These are phyloP conservation scores for Thermothelomyces thermophilus DNA, from an alignment of 2,329 filamentous ascomycete species.

Conservation along the genomic window DNA sequence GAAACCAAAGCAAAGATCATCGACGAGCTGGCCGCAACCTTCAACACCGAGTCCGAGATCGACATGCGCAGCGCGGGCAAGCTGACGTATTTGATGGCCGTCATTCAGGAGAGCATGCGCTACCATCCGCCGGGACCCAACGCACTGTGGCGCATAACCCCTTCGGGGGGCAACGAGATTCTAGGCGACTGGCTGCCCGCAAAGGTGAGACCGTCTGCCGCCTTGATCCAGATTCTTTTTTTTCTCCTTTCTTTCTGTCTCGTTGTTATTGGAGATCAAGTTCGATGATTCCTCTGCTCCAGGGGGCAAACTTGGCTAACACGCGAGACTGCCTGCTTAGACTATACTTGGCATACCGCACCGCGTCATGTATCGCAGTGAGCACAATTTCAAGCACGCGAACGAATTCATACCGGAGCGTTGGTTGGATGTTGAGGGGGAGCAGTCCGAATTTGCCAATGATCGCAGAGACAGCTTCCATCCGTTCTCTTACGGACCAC, in stretches of 20 bases:
- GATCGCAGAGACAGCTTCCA: constrained; percentile 34
- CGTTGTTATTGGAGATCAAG: too few relatives aligned
- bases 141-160: constrained; percentile 15
- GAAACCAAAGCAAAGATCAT: constrained; percentile 28
- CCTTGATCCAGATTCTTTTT: not conserved
- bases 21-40: constrained; percentile 34
- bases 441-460: constrained; percentile 22
- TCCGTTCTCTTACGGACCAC: constrained; percentile 34
- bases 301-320: too few relatives aligned
- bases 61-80: constrained; percentile 26
- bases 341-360: too few relatives aligned
- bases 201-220: constrained; percentile 23
- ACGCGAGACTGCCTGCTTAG: too few relatives aligned
- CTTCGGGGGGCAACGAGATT: constrained; percentile 18
- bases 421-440: constrained; percentile 23
- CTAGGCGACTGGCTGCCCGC: constrained; percentile 16
- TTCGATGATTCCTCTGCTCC: too few relatives aligned
- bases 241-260: too few relatives aligned
- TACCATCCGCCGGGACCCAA: constrained; percentile 30
- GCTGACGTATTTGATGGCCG: constrained; percentile 34
- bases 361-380: too few relatives aligned
- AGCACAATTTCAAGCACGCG: too few relatives aligned
- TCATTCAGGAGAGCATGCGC: constrained; percentile 35
- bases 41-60: constrained; percentile 34
- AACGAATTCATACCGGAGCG: constrained; percentile 35